Percentiles rank a stretch among this genome's conserved stretches.
Conservation (phyloP, 2,329 filamentous ascomycete species). For the Coniochaeta hoffmannii region DNA sequence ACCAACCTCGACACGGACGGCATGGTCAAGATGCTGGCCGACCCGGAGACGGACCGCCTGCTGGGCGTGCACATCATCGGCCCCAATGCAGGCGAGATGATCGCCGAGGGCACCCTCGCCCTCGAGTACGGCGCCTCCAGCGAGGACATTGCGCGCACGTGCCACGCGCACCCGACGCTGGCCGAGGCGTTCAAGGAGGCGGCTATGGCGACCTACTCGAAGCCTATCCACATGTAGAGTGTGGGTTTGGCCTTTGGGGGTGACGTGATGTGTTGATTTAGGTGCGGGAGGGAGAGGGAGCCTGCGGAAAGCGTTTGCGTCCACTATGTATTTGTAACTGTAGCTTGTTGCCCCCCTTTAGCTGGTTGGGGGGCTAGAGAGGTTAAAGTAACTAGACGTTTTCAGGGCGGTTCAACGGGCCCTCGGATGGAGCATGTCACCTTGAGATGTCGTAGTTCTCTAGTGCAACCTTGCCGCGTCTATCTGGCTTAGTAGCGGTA, state of each 20-base stretch:
- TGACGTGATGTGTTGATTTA: background rate
- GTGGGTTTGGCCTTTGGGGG: background rate
- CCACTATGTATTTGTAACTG: background rate
- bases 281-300: background rate
- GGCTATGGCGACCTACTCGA: conserved; percentile 92
- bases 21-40: conserved; percentile 92
- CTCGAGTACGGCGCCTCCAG: conserved; percentile 93
- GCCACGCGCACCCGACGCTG: conserved; percentile 92
- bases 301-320: background rate
- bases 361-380: background rate
- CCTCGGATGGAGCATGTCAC: background rate
- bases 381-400: background rate
- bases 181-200: conserved; percentile 99
- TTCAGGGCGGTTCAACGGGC: background rate
- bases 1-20: conserved; percentile 96
- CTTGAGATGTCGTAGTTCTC: background rate
- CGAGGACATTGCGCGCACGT: conserved; percentile 91
- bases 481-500: background rate
- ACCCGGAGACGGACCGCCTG: conserved; percentile 93
- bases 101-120: conserved; percentile 91
- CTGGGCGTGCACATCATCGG: conserved; percentile 96
- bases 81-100: conserved; percentile 96
- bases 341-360: background rate
- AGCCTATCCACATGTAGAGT: conserved; percentile 87
- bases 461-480: background rate